These are phyloP conservation scores for Debaryomycetaceae sp. DNA, from an alignment of 1,139 yeast genomes.

Conservation along the genomic window DNA sequence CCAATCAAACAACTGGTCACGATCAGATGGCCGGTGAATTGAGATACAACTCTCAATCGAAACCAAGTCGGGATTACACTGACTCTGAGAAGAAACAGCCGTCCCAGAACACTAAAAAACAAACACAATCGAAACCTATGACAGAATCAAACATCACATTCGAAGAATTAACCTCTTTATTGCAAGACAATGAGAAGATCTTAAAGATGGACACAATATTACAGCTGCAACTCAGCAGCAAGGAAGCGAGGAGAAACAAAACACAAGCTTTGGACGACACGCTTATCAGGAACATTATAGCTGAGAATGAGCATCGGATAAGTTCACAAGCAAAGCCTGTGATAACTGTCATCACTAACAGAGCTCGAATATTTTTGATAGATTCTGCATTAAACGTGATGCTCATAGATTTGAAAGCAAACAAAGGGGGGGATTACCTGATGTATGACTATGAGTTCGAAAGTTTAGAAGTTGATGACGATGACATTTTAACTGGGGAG, in stretches of 20 bases:
- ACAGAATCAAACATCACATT: slow-evolving; percentile 19
- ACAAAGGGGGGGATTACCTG: slow-evolving; percentile 61
- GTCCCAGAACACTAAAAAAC: neutral
- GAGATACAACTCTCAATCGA: neutral
- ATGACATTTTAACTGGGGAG: slow-evolving; percentile 23
- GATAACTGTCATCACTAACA: slow-evolving; percentile 47
- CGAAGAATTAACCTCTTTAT: slow-evolving; percentile 32
- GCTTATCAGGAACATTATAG: slow-evolving; percentile 40
- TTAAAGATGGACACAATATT: slow-evolving; percentile 39
- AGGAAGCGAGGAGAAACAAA: slow-evolving; percentile 17
- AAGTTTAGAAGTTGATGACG: slow-evolving; percentile 35
- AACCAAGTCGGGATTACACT: neutral
- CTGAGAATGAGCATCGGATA: slow-evolving; percentile 31
- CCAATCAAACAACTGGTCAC: neutral
- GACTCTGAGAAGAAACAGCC: neutral
- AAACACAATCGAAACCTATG: neutral
- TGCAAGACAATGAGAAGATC: slow-evolving; percentile 37
- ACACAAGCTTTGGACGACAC: slow-evolving; percentile 30
- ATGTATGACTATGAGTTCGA: slow-evolving; percentile 77
- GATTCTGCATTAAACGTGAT: slow-evolving; percentile 36
- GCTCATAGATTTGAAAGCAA: slow-evolving; percentile 43
- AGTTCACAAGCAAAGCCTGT: slow-evolving; percentile 34
- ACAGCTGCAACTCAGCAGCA: slow-evolving; percentile 34
- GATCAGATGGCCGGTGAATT: neutral
- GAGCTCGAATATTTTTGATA: slow-evolving; percentile 43